Conservation (phyloP, 208 protist genomes). For the Kentomonas sorsogonicus region DNA sequence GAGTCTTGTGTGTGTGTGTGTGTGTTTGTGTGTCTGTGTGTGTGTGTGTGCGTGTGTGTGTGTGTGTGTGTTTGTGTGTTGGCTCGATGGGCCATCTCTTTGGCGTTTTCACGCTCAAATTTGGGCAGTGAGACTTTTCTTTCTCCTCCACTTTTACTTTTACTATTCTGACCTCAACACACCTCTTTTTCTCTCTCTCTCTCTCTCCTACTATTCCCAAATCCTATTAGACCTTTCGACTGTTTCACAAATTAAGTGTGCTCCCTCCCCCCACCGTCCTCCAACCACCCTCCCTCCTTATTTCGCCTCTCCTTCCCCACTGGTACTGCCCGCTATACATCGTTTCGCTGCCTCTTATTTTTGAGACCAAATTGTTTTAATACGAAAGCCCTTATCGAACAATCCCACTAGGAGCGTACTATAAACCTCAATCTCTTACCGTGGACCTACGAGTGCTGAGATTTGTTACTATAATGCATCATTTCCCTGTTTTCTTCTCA, state of each 20-base stretch:
- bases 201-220: neutral
- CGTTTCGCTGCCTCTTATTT: too few relatives aligned
- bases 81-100: too few relatives aligned
- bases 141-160: too few relatives aligned
- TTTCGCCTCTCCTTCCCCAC: neutral
- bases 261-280: neutral
- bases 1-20: constrained; percentile 3
- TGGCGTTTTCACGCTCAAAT: too few relatives aligned
- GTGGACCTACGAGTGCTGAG: neutral
- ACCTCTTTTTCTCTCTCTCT: neutral
- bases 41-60: neutral
- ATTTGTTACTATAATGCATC: neutral
- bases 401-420: neutral
- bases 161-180: too few relatives aligned
- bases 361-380: too few relatives aligned
- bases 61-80: constrained; percentile 6
- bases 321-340: constrained; percentile 16
- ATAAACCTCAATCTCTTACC: neutral
- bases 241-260: neutral
- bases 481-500: constrained; percentile 9
- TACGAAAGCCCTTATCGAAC: neutral
- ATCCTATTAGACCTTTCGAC: neutral
- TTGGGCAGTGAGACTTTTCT: too few relatives aligned
- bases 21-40: constrained; percentile 6
- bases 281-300: neutral